Percentiles rank a stretch among this genome's conserved stretches.
Evolutionary conservation across 495 filamentous ascomycete species (phyloP).

Genomic region (Xylaria nigripes): DNA sequence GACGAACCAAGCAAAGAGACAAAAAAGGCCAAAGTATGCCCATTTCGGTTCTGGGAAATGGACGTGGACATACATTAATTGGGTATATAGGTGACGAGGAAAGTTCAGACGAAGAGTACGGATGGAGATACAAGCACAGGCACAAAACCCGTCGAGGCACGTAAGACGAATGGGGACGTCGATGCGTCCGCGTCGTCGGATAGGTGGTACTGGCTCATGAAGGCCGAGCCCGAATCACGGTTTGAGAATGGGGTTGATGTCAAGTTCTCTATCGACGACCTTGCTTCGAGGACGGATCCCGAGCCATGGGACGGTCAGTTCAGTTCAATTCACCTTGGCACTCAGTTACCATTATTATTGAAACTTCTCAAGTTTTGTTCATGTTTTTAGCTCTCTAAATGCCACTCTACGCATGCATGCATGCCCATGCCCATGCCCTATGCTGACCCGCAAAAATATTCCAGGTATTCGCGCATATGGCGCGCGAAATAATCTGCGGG

Average conservation of each 20-base stretch:
- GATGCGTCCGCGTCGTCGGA: slow-evolving; percentile 10
- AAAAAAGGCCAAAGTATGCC: no score
- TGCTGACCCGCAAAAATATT: slow-evolving; percentile 13
- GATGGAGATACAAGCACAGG: neutral
- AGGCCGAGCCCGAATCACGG: slow-evolving; percentile 85
- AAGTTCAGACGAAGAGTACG: neutral
- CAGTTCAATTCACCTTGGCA: slow-evolving; percentile 17
- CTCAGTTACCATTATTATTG: neutral
- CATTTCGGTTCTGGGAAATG: no score
- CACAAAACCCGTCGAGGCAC: slow-evolving; percentile 3
- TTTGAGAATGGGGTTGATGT: slow-evolving; percentile 80
- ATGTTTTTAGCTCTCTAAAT: neutral
- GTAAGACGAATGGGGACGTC: slow-evolving; percentile 7
- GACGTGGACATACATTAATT: no score
- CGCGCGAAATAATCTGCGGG: slow-evolving; percentile 78
- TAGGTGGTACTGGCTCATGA: slow-evolving; percentile 80
- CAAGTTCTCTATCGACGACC: slow-evolving; percentile 90
- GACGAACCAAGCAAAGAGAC: slow-evolving; percentile 6
- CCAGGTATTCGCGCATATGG: slow-evolving; percentile 41
- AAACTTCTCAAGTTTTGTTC: neutral
- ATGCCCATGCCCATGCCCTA: neutral
- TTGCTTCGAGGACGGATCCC: slow-evolving; percentile 57
- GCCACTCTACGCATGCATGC: neutral
- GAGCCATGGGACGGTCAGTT: slow-evolving; percentile 82
- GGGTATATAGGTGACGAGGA: neutral